Evolutionary conservation across 2,329 filamentous ascomycete genomes (phyloP).

Genomic region (Fusarium sp.): DNA sequence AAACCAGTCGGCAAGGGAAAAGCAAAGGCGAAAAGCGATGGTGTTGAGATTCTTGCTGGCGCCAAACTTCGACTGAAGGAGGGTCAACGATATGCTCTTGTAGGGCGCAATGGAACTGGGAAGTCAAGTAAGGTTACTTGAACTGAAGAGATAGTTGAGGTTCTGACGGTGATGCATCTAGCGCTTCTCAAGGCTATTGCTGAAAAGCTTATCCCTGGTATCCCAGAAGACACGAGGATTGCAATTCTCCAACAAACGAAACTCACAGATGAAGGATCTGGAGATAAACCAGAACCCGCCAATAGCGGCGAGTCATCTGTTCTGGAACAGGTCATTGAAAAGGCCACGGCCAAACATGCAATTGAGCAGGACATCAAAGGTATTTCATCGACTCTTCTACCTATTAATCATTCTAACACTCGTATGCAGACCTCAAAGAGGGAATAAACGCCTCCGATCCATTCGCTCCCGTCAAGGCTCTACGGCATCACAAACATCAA

Average conservation of each 20-base stretch:
- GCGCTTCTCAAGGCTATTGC: slow-evolving; percentile 81
- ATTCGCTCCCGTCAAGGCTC: slow-evolving; percentile 69
- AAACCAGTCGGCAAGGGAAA: slow-evolving; percentile 65
- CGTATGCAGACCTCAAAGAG: slow-evolving; percentile 64
- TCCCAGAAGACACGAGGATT: slow-evolving; percentile 74
- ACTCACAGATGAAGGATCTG: slow-evolving; percentile 53
- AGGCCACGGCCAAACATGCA: slow-evolving; percentile 67
- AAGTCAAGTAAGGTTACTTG: slow-evolving; percentile 75
- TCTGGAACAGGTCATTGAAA: slow-evolving; percentile 76
- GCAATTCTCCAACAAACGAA: slow-evolving; percentile 78
- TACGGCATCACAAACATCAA: slow-evolving; percentile 73
- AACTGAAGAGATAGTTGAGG: background rate
- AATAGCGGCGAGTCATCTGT: slow-evolving; percentile 59
- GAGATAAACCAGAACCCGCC: slow-evolving; percentile 14
- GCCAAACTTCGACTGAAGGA: slow-evolving; percentile 79
- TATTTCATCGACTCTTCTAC: slow-evolving; percentile 45
- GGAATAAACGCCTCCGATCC: slow-evolving; percentile 71
- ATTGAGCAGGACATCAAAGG: slow-evolving; percentile 72
- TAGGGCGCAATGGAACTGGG: slow-evolving; percentile 85
- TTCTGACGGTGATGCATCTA: slow-evolving; percentile 49
- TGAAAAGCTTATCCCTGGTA: slow-evolving; percentile 82
- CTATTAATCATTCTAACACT: background rate
- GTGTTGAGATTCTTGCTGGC: slow-evolving; percentile 77
- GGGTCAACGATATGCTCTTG: slow-evolving; percentile 80
- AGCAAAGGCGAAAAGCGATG: slow-evolving; percentile 59